Percentiles rank a stretch among this genome's conserved stretches.
Evolutionary conservation across 768 basidiomycete species (phyloP).

Genomic region (Postia placenta): DNA sequence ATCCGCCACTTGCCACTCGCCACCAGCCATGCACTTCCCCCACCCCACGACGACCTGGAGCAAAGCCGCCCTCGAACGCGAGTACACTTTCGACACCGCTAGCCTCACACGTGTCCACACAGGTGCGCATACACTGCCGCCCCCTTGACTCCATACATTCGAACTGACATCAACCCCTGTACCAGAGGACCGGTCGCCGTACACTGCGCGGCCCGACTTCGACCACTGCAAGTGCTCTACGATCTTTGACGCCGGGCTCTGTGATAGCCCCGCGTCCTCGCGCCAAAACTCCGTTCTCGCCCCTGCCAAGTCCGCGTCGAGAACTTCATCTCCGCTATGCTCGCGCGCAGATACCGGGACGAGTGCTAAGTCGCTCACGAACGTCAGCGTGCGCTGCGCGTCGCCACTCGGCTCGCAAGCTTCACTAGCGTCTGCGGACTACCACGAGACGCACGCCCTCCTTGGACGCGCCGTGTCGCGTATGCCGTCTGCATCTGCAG

Average conservation of each 20-base stretch:
- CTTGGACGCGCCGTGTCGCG: too few relatives aligned
- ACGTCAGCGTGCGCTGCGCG: too few relatives aligned
- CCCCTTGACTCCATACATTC: not conserved
- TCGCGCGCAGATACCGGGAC: too few relatives aligned
- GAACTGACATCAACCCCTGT: not conserved
- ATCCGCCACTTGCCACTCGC: too few relatives aligned
- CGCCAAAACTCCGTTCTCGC: not conserved
- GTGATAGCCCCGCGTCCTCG: not conserved
- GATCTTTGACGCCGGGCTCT: not conserved
- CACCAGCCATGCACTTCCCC: too few relatives aligned
- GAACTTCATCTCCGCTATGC: not conserved
- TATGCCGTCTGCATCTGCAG: too few relatives aligned
- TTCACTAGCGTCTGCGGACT: not conserved
- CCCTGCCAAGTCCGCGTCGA: too few relatives aligned
- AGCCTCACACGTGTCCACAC: not conserved
- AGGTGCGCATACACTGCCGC: not conserved
- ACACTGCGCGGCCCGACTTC: not conserved
- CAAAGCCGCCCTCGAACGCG: too few relatives aligned
- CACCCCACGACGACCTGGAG: too few relatives aligned
- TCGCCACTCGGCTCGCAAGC: too few relatives aligned
- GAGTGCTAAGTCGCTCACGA: too few relatives aligned
- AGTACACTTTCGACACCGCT: not conserved
- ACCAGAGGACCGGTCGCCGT: not conserved
- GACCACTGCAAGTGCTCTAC: not conserved
- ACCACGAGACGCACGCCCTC: too few relatives aligned